Base-by-base conservation (phyloP, 352 stramenopile species). In the Pythium vanterpoolii region DNA sequence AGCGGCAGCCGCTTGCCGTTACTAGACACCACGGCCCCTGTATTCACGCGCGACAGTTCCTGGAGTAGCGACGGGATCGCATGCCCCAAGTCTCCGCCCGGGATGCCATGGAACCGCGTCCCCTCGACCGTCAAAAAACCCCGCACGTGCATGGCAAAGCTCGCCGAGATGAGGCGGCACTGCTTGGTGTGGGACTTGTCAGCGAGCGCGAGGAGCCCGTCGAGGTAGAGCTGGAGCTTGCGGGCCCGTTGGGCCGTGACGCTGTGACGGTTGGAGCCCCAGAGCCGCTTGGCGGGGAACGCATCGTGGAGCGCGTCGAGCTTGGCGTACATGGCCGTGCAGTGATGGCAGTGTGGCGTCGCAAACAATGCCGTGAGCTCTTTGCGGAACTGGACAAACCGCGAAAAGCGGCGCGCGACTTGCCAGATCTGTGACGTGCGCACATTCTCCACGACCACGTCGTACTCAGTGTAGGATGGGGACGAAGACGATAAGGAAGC, bases 361-460 rank as follows among this genome's bases (percentile, higher is more conserved):
- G 74, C 67, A 46, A 90, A 87, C 2, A 83, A 66, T 11, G 71
- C 64, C 28, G 65, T 48, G 9, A 90, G 62, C 56, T 87, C 74
- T 26, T 87, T 72, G 28, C 78, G 77, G 33, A 92, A 59, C 24
- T 79, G 64, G n/a, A 68, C 72, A 63, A 92, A 90, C 16, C 70
- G 69, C 39, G 79, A 89, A 62, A 84, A 92, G 13, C 82, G 78
- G 13, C 82, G 74, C 52, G 76, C 69, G 61, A 92, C 75, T 58
- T 83, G 68, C 82, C 82, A 92, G 36, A 68, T 64, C 44, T 74
- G 58, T 11, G 64, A 71, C 13, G 77, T 68, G 1, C 83, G 71
- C 38, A 86, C 72, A 54, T 86, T 77, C 59, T 81, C 71, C 14
- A 86, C 66, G 31, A 83, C 65, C n/a, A 88, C 59, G 26, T 83